These are phyloP conservation scores for Epithemia pelagica DNA, from an alignment of 108 stramenopile species.

Conservation along the genomic window DNA sequence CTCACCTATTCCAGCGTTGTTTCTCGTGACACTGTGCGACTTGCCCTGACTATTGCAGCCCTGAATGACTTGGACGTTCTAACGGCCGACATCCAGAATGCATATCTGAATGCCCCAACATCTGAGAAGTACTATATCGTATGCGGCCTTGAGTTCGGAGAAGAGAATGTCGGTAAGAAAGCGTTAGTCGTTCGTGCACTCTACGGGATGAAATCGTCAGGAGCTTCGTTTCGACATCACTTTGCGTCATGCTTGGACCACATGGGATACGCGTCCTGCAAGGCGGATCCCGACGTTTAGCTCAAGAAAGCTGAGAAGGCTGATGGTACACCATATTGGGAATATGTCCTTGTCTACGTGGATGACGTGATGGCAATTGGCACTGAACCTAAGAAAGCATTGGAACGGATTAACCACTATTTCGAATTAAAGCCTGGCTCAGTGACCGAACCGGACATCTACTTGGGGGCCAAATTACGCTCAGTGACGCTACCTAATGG, in stretches of 20 bases:
- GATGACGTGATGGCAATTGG: constrained; percentile 21
- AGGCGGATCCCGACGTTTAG: constrained; percentile 34
- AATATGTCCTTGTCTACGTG: constrained; percentile 27
- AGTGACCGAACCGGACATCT: constrained; percentile 11
- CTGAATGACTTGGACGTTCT: constrained; percentile 34
- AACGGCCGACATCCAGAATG: constrained; percentile 34
- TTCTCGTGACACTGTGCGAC: constrained; percentile 24
- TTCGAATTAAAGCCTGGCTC: constrained; percentile 22
- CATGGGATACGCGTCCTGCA: constrained; percentile 7
- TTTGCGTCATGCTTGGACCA: constrained; percentile 3
- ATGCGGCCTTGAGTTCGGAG: constrained; percentile 31
- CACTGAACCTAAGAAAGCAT: not conserved
- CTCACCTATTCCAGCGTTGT: constrained; percentile 49
- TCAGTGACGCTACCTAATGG: constrained; percentile 7
- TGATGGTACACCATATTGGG: constrained; percentile 21
- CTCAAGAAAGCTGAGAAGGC: constrained; percentile 5
- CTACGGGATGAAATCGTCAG: constrained; percentile 35
- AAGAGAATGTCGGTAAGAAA: constrained; percentile 13
- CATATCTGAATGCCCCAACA: constrained; percentile 33
- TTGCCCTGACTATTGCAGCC: constrained; percentile 21
- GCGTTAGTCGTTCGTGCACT: constrained; percentile 22
- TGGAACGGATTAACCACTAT: constrained; percentile 8
- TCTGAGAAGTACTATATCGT: constrained; percentile 20
- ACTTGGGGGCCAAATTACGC: constrained; percentile 21
- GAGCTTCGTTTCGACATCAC: constrained; percentile 13